Evolutionary conservation across 164 flowering plant genomes (phyloP).

Genomic region (Brasenia schreberi): DNA sequence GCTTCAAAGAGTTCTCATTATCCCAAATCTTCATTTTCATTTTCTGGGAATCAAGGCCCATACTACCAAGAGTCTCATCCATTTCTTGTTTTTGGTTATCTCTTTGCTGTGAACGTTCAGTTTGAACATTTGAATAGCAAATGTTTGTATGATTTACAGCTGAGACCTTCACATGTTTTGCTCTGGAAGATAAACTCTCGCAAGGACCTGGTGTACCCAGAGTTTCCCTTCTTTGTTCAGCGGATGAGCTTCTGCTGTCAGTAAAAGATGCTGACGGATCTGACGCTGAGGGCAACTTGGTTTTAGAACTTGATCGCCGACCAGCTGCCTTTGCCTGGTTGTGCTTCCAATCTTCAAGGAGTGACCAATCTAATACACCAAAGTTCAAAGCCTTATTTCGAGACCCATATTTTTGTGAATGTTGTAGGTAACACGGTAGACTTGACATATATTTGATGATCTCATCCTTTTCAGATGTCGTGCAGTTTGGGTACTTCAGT

Average conservation of each 20-base stretch:
- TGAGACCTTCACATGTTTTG: slow-evolving; percentile 7
- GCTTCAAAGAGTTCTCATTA: neutral
- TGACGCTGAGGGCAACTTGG: slow-evolving; percentile 6
- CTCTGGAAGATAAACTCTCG: slow-evolving; percentile 9
- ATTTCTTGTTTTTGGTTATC: neutral
- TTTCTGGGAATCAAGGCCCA: neutral
- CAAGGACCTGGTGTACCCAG: slow-evolving; percentile 6
- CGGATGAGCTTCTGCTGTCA: slow-evolving; percentile 4
- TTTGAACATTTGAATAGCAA: slow-evolving; percentile 11
- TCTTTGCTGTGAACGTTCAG: neutral
- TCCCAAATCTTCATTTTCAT: neutral
- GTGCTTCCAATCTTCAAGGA: slow-evolving; percentile 61
- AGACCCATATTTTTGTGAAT: slow-evolving; percentile 25
- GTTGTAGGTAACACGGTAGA: slow-evolving; percentile 63
- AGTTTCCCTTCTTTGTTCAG: slow-evolving; percentile 10
- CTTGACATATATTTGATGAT: slow-evolving; percentile 80
- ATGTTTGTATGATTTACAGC: slow-evolving; percentile 10
- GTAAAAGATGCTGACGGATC: slow-evolving; percentile 14
- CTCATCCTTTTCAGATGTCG: slow-evolving; percentile 37
- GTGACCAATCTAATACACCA: slow-evolving; percentile 84
- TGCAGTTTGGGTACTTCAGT: slow-evolving; percentile 15
- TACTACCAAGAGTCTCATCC: neutral
- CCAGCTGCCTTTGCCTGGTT: slow-evolving; percentile 15
- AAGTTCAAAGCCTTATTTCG: slow-evolving; percentile 58
- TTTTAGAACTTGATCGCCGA: slow-evolving; percentile 2